Percentiles rank a stretch among this genome's conserved stretches.
Conservation (phyloP, 352 stramenopile genomes). For the Thraustochytrium sp. region DNA sequence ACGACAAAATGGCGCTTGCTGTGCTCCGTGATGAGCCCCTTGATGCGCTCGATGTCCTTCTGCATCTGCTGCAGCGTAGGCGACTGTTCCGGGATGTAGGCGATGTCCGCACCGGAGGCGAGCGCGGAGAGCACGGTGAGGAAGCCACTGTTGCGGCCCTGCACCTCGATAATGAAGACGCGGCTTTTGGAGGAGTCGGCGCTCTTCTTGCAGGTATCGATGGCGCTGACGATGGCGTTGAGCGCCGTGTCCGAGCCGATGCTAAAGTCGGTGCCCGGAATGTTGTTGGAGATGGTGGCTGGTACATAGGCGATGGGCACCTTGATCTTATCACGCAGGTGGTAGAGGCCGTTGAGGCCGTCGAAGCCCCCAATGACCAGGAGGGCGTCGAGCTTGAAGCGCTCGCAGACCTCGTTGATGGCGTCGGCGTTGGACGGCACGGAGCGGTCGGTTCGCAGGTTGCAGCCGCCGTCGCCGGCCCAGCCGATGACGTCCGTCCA, state of each 20-base stretch:
- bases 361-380: conserved; percentile 36
- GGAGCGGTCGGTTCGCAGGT: neutral
- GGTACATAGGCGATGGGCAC: conserved; percentile 18
- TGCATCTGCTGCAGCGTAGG: conserved; percentile 21
- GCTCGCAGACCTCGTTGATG: neutral
- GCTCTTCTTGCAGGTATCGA: conserved; percentile 38
- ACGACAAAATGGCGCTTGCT: conserved; percentile 32
- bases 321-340: neutral
- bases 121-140: neutral
- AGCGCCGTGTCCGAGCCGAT: conserved; percentile 24
- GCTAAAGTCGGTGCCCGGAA: conserved; percentile 33
- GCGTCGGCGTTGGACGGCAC: neutral
- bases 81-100: conserved; percentile 1
- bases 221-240: conserved; percentile 36
- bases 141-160: conserved; percentile 27
- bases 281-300: conserved; percentile 30
- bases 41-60: conserved; percentile 26
- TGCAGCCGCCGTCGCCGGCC: conserved; percentile 25
- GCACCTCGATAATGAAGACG: conserved; percentile 33
- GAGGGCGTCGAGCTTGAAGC: conserved; percentile 10
- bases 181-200: conserved; percentile 31
- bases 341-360: conserved; percentile 4
- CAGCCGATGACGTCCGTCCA: conserved; percentile 19
- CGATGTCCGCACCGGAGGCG: conserved; percentile 6
- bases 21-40: neutral